These are phyloP conservation scores for Prinsepia uniflora DNA, from an alignment of 306 rosid species.

Conservation along the genomic window DNA sequence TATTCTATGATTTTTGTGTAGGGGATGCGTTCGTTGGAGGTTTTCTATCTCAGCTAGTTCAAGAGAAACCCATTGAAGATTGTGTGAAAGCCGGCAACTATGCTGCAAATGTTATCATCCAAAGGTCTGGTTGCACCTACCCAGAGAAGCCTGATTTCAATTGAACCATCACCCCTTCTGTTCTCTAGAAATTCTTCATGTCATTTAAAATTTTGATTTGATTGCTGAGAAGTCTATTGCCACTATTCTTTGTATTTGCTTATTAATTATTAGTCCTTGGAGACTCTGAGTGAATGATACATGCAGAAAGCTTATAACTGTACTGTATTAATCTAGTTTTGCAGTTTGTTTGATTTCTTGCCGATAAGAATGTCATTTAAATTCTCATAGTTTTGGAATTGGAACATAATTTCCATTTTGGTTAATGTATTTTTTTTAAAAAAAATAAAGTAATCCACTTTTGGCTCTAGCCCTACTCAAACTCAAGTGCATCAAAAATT, in stretches of 20 bases:
- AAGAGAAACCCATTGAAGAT: slow-evolving; percentile 67
- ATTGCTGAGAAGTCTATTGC: neutral
- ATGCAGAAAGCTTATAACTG: no score
- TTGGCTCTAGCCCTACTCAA: no score
- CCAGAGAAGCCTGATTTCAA: slow-evolving; percentile 88
- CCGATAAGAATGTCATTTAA: no score
- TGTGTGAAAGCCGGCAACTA: slow-evolving; percentile 83
- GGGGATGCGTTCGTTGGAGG: slow-evolving; percentile 98
- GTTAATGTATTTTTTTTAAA: no score
- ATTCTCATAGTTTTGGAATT: no score
- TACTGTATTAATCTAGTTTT: no score
- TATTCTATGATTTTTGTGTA: slow-evolving; percentile 20
- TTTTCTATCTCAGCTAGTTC: slow-evolving; percentile 76
- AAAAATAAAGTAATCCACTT: no score
- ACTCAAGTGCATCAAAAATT: no score
- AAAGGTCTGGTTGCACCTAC: slow-evolving; percentile 89
- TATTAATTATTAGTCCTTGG: neutral
- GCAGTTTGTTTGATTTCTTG: no score
- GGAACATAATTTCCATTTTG: no score
- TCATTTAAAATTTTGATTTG: slow-evolving; percentile 1
- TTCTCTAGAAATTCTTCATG: neutral
- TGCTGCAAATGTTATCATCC: slow-evolving; percentile 83
- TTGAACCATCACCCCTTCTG: slow-evolving; percentile 16
- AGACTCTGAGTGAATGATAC: no score
- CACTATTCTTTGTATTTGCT: neutral